Percentiles rank a stretch among this genome's conserved stretches.
Conservation (phyloP, 371 early-diverging fungal species). For the Apophysomyces ossiformis region DNA sequence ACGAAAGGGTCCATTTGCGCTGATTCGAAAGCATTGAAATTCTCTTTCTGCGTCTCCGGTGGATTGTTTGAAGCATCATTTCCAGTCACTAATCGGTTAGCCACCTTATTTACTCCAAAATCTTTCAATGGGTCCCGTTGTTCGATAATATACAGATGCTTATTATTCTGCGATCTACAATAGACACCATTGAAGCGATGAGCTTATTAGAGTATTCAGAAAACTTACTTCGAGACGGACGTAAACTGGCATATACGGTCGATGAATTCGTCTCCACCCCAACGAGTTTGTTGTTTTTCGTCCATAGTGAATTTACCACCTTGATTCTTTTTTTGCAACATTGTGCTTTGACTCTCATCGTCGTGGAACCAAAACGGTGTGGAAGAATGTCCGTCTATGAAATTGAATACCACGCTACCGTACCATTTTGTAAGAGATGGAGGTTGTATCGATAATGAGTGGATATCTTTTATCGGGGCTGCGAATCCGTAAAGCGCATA, state of each 20-base stretch:
- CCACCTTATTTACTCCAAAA: neutral
- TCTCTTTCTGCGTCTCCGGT: neutral
- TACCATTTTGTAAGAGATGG: constrained; percentile 55
- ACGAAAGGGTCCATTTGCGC: constrained; percentile 53
- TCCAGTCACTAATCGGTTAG: neutral
- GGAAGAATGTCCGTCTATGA: constrained; percentile 42
- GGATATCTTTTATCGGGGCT: constrained; percentile 27
- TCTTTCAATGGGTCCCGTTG: neutral
- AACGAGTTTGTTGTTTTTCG: constrained; percentile 26
- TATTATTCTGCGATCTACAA: constrained; percentile 25
- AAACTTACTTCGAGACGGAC: constrained; percentile 30
- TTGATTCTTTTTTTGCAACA: constrained; percentile 49
- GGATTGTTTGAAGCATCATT: neutral
- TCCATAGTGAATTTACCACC: constrained; percentile 37
- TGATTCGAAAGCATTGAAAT: constrained; percentile 28
- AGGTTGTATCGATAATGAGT: constrained; percentile 42
- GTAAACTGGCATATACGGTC: constrained; percentile 35
- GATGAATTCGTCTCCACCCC: constrained; percentile 58
- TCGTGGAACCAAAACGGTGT: constrained; percentile 56
- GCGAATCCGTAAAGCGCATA: constrained; percentile 43
- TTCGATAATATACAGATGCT: constrained; percentile 22
- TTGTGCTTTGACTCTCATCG: constrained; percentile 55
- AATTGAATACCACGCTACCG: constrained; percentile 47
- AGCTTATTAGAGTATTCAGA: too few relatives aligned
- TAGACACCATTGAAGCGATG: neutral